Percentiles rank a stretch among this genome's conserved stretches.
These are phyloP conservation scores for Phaffia rhodozyma DNA, from an alignment of 1,284 basidiomycete genomes.

Conservation along the genomic window DNA sequence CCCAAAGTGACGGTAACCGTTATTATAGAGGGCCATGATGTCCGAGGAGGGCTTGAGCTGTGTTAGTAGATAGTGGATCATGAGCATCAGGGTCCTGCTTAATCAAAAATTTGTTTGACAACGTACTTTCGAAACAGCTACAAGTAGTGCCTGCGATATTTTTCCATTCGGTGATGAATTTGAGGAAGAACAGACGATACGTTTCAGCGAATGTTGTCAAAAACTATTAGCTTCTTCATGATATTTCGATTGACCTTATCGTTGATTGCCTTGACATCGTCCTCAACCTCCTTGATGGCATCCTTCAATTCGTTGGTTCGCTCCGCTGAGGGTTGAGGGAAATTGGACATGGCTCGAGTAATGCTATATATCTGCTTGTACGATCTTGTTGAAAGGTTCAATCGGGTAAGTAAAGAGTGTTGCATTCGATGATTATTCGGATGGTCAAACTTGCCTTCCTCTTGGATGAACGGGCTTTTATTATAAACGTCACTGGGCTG, in stretches of 20 bases:
- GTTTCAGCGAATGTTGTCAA: background rate
- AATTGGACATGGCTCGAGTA: conserved; percentile 12
- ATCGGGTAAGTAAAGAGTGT: too few relatives aligned
- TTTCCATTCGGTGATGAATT: background rate
- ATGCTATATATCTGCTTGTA: too few relatives aligned
- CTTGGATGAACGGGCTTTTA: too few relatives aligned
- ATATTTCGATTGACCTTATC: background rate
- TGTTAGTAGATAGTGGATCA: background rate
- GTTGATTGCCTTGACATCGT: conserved; percentile 29
- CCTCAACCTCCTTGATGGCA: conserved; percentile 34
- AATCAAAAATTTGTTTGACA: background rate
- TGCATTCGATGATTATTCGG: too few relatives aligned
- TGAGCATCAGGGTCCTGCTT: background rate
- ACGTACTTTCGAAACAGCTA: conserved; percentile 72
- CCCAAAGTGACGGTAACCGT: conserved; percentile 80
- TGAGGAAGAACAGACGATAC: background rate
- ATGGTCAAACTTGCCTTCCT: too few relatives aligned
- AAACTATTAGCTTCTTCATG: background rate
- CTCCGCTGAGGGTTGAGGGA: conserved; percentile 28
- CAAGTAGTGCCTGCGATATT: conserved; percentile 42
- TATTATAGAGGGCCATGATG: conserved; percentile 65
- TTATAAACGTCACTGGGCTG: too few relatives aligned
- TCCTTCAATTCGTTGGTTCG: conserved; percentile 34
- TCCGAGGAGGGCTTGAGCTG: conserved; percentile 74
- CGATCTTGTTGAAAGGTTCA: too few relatives aligned